A percentile compares a stretch with the other conserved stretches of the same genome.
Conservation (phyloP, 495 filamentous ascomycete genomes). For the Penicillium psychrofluorescens region DNA sequence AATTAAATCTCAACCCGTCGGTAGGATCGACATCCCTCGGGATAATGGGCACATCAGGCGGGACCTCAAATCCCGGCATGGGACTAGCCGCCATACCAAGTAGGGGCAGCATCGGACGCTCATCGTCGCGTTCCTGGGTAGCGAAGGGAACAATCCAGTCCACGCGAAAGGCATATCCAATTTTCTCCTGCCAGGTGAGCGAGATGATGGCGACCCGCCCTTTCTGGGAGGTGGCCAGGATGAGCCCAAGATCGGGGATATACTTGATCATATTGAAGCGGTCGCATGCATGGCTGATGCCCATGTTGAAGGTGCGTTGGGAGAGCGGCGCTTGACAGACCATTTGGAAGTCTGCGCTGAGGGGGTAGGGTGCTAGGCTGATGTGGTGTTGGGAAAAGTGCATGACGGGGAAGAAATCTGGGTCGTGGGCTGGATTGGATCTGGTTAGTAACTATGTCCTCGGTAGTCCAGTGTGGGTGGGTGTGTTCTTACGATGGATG, state of each 20-base stretch:
- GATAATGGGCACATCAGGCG: conserved; percentile 31
- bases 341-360: conserved; percentile 36
- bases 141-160: conserved; percentile 51
- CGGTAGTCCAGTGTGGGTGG: not conserved
- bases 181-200: conserved; percentile 45
- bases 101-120: conserved; percentile 38
- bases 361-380: conserved; percentile 44
- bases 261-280: conserved; percentile 71
- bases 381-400: conserved; percentile 53
- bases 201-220: conserved; percentile 71
- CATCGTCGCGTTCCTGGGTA: conserved; percentile 33
- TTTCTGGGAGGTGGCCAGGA: conserved; percentile 63
- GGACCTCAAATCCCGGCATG: conserved; percentile 50
- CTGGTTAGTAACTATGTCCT: not conserved
- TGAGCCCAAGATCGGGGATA: conserved; percentile 71
- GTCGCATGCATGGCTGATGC: conserved; percentile 40
- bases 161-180: conserved; percentile 40
- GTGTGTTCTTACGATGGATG: not conserved
- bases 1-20: conserved; percentile 28
- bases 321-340: conserved; percentile 42
- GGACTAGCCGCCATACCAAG: conserved; percentile 53
- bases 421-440: conserved; percentile 5
- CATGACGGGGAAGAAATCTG: conserved; percentile 41
- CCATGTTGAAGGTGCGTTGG: conserved; percentile 30
- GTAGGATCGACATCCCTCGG: conserved; percentile 16